Conservation (phyloP, 129 eudicot genomes). For the Lonicera japonica region DNA sequence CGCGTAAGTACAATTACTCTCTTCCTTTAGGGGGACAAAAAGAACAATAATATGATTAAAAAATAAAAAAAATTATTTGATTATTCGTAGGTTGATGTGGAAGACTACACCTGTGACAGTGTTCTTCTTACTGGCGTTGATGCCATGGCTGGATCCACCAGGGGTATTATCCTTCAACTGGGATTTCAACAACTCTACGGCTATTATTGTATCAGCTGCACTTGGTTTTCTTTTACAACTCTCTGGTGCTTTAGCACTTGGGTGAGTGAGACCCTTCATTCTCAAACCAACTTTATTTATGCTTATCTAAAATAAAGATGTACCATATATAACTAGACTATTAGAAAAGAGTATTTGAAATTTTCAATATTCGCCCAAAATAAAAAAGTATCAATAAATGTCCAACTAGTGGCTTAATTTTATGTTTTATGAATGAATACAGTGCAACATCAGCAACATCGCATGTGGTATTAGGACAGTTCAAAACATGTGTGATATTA, state of each 20-base stretch:
- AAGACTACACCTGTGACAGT: constrained; percentile 65
- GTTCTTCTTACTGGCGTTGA: constrained; percentile 53
- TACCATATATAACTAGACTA: too few relatives aligned
- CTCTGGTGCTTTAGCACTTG: constrained; percentile 84
- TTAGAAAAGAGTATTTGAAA: too few relatives aligned
- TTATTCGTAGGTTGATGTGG: constrained; percentile 60
- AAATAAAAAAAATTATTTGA: too few relatives aligned
- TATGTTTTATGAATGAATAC: constrained; percentile 9
- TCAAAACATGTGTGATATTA: constrained; percentile 75
- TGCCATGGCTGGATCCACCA: constrained; percentile 87
- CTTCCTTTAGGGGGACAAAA: background rate
- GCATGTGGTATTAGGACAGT: constrained; percentile 70
- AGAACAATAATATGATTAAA: background rate
- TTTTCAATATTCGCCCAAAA: background rate
- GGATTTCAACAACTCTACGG: constrained; percentile 41
- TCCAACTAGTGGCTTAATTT: too few relatives aligned
- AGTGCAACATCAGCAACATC: constrained; percentile 85
- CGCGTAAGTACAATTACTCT: constrained; percentile 37
- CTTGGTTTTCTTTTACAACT: constrained; percentile 70
- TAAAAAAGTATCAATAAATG: too few relatives aligned
- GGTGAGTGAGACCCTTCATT: too few relatives aligned
- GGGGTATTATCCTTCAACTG: constrained; percentile 64
- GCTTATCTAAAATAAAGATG: background rate
- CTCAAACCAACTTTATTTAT: too few relatives aligned
- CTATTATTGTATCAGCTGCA: constrained; percentile 52